Conservation (phyloP, 108 stramenopile genomes). For the Seminavis robusta region DNA sequence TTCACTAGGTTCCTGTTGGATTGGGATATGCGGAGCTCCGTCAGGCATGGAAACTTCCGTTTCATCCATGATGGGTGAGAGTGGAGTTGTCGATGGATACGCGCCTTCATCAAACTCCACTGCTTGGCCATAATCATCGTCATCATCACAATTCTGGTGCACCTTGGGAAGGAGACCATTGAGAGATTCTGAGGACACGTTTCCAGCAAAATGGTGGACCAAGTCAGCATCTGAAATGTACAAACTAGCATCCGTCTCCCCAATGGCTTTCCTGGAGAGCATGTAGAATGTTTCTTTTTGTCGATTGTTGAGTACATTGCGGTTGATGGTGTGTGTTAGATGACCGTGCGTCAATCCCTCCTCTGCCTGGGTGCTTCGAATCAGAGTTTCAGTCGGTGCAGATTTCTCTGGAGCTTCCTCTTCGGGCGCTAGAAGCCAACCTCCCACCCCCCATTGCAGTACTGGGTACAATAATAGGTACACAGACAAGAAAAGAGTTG, state of each 20-base stretch:
- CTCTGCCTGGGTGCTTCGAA: too few relatives aligned
- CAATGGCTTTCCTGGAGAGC: neutral
- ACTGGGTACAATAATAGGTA: slow-evolving; percentile 81
- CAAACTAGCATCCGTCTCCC: slow-evolving; percentile 5
- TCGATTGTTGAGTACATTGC: slow-evolving; percentile 15
- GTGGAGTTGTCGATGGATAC: too few relatives aligned
- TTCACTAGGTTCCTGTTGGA: too few relatives aligned
- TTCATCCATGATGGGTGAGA: too few relatives aligned
- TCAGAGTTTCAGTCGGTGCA: neutral
- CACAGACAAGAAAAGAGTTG: slow-evolving; percentile 74
- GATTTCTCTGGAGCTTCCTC: neutral
- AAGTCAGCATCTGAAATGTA: slow-evolving; percentile 11
- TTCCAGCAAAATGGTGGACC: too few relatives aligned
- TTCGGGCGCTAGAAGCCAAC: slow-evolving; percentile 70
- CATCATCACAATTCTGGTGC: neutral
- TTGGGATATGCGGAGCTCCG: too few relatives aligned
- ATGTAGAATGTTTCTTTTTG: neutral
- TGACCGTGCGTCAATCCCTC: neutral
- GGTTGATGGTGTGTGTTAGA: too few relatives aligned
- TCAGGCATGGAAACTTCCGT: too few relatives aligned
- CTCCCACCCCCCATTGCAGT: slow-evolving; percentile 83
- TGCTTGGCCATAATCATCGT: neutral
- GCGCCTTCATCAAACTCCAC: too few relatives aligned
- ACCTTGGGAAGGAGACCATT: too few relatives aligned
- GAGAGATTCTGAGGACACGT: too few relatives aligned